Evolutionary conservation across 192 early-diverging fungal genomes (phyloP), one percentile per base, ranked within the genome.

Genomic region (Podila clonocystis): DNA sequence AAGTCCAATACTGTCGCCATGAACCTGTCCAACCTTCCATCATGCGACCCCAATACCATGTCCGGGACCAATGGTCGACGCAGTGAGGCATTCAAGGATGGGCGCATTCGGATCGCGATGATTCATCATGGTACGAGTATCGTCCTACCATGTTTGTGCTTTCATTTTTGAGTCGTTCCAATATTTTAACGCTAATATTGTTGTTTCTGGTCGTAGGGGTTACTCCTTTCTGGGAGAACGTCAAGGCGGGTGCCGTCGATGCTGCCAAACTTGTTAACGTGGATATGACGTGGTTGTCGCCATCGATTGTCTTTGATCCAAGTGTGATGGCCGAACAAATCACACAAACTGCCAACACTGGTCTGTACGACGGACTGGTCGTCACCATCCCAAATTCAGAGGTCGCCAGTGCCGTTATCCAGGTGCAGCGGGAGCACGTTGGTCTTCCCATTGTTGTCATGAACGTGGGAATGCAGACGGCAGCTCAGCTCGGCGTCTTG

Each of bases 341-440:
- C 49, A 5, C 24, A 7, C 8, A 50, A 13, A 62, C 67, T 49
- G 24, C 57, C 26, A 26, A 45, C 13, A 36, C 36, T 7, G 26
- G 58, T 19, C 9, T 20, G 17, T 78, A 64, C 22, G 77, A 80
- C 45, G 77, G 77, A 8, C 17, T 80, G 45, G 13, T 80, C 50
- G 26, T 69, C 38, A 73, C 77, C 12, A 80, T 80, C 1, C 77
- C 77, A 9, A 73, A 68, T 33, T 19, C 77, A 13, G 77, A 73
- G 15, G 41, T 80, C 8, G 77, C 77, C 4, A 57, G 31, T 26
- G 62, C 77, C n/a, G 58, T 80, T 8, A 68, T 72, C 6, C 65
- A 69, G 2, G 65, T 69, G 9, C 36, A 33, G 1, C 59, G 70
- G 8, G 50, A 68, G 12, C 61, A 67, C 33, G 55, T 26, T 15